Evolutionary conservation across 352 stramenopile genomes (phyloP).

Genomic region (Globisporangium okanoganense): DNA sequence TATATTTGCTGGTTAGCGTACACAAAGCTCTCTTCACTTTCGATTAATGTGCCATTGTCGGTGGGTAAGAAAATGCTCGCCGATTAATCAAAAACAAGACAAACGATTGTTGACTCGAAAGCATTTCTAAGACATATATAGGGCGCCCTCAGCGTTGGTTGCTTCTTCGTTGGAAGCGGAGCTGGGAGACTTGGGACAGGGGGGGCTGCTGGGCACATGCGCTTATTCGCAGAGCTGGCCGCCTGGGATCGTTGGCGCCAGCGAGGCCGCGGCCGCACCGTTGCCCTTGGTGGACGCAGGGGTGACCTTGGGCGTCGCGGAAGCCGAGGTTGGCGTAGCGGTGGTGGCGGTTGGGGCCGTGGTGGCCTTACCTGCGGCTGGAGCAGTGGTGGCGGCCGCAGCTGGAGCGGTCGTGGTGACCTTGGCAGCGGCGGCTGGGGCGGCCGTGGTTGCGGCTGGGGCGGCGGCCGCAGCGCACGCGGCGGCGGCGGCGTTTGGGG

Average conservation of each 20-base stretch:
- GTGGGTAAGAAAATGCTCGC: not conserved
- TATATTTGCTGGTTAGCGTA: slow-evolving; percentile 1
- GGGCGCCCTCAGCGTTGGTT: not conserved
- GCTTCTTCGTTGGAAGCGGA: slow-evolving; percentile 1
- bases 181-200: not conserved
- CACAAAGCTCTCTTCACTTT: not conserved
- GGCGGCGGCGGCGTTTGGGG: slow-evolving; percentile 28
- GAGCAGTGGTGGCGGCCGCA: slow-evolving; percentile 17
- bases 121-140: slow-evolving; percentile 11
- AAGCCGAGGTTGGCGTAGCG: not conserved
- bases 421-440: slow-evolving; percentile 3
- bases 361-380: slow-evolving; percentile 7
- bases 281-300: slow-evolving; percentile 8
- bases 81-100: not conserved
- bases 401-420: slow-evolving; percentile 16
- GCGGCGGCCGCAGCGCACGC: slow-evolving; percentile 26
- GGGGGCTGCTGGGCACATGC: not conserved
- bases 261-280: not conserved
- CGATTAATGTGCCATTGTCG: slow-evolving; percentile 3
- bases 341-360: not conserved
- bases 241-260: slow-evolving; percentile 6
- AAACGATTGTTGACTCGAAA: not conserved
- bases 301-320: slow-evolving; percentile 14
- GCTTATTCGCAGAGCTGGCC: slow-evolving; percentile 19
- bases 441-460: slow-evolving; percentile 15